Percentiles rank a stretch among this genome's conserved stretches.
These are phyloP conservation scores for Allium cepa DNA, from an alignment of 106 monocot genomes.

Conservation along the genomic window DNA sequence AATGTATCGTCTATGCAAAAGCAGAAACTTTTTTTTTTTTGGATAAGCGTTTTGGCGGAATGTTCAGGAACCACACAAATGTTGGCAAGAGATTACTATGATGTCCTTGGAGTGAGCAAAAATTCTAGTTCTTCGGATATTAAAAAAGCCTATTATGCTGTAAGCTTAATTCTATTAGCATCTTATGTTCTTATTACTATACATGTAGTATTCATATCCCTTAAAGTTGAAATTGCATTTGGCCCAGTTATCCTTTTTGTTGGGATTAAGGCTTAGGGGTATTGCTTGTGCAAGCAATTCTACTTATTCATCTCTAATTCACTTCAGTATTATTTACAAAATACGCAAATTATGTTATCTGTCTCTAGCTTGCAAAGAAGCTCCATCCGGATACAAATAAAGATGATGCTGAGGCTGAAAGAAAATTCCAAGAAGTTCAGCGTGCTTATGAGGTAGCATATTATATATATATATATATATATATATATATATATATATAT, in stretches of 20 bases:
- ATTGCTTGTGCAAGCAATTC: no score
- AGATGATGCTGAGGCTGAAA: constrained; percentile 86
- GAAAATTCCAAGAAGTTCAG: constrained; percentile 93
- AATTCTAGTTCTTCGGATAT: constrained; percentile 45
- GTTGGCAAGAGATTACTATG: constrained; percentile 42
- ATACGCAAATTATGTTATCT: no score
- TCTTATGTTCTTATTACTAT: no score
- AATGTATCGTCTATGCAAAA: background rate
- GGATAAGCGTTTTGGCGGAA: background rate
- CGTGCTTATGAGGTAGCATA: constrained; percentile 77
- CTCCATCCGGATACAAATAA: constrained; percentile 98
- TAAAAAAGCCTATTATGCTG: constrained; percentile 67
- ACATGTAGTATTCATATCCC: no score
- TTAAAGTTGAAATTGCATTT: no score
- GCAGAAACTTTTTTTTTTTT: background rate
- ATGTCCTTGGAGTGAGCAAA: constrained; percentile 55
- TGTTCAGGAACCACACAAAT: constrained; percentile 28
- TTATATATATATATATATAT: no score
- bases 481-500: no score
- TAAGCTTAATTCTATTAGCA: constrained; percentile 4
- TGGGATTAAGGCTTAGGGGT: no score
- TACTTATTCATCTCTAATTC: no score
- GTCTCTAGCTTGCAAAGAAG: constrained; percentile 81
- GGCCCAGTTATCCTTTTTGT: no score
- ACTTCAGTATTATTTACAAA: no score